Evolutionary conservation across 2,329 filamentous ascomycete genomes (phyloP), one percentile per base, ranked within the genome.

Genomic region (Whalleya microplaca): DNA sequence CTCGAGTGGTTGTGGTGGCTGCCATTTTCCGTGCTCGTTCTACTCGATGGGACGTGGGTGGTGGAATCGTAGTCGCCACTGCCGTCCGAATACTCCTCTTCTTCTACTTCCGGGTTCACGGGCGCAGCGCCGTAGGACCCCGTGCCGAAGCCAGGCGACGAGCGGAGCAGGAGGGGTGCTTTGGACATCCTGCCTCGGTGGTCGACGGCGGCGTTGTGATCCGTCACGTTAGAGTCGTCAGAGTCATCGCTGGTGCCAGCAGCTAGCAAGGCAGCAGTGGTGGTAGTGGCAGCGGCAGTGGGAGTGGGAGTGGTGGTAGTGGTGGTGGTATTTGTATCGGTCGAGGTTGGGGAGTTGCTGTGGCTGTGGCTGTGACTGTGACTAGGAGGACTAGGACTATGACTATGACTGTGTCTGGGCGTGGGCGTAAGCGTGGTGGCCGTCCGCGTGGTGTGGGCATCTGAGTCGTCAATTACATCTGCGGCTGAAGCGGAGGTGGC

Each of bases 41-140:
- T 58, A 5, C 60, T 61, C 48, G 59, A 32, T 18, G 63, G 54
- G 27, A 63, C 59, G 41, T n/a, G n/a, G n/a, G n/a, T n/a, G n/a
- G 57, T 27, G 54, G 63, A 58, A 50, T 69, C 59, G 7, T 72
- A 66, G 21, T 73, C 66, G 12, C 71, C 67, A 21, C 73, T 66
- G 12, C 71, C 67, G 21, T 68, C 69, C 19, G 67, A 69, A 41
- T 71, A 71, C 27, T 73, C 70, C n/a, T 66, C 68, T 23, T 73
- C 71, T 23, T 73, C 70, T 16, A 66, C 68, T 23, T 73, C 71
- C 4, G 71, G 75, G 40, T 76, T 70, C 42, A 81, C 65, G 4
- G 81, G 83, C 20, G 84, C 77, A 3, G 82, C 83, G 52, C 84
- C 84, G 69, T 87, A 87, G 16, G 84, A 85, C 20, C 82, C 81